Conservation (phyloP, 2,329 filamentous ascomycete species). For the Dothistroma pini region DNA sequence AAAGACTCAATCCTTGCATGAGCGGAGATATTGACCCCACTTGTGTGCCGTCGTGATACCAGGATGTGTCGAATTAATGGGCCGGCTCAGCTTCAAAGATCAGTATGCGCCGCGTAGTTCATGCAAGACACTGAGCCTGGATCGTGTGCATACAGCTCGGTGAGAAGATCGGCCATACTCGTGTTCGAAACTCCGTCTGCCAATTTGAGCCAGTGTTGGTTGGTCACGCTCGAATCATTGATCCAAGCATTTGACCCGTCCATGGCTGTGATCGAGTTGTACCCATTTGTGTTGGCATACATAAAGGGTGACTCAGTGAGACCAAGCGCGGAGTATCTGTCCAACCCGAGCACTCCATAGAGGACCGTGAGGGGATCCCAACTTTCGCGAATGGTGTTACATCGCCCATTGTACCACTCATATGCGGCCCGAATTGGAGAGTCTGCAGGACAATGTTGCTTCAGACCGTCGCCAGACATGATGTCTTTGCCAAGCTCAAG, state of each 20-base stretch:
- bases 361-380: constrained; percentile 18
- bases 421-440: constrained; percentile 17
- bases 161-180: constrained; percentile 16
- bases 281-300: constrained; percentile 15
- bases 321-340: constrained; percentile 3
- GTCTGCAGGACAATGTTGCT: constrained; percentile 4
- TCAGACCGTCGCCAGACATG: constrained; percentile 39
- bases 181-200: constrained; percentile 13
- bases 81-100: not conserved
- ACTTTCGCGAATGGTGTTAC: constrained; percentile 8
- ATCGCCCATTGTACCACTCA: constrained; percentile 18
- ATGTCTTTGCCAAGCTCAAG: constrained; percentile 45
- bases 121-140: not conserved
- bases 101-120: not conserved
- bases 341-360: constrained; percentile 12
- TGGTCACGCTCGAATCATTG: constrained; percentile 21
- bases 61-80: not conserved
- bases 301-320: constrained; percentile 5
- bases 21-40: not conserved
- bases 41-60: not conserved
- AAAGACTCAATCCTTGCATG: not conserved
- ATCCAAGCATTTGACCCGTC: constrained; percentile 19
- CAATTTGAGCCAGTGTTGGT: constrained; percentile 21
- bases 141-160: constrained; percentile 10
- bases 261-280: constrained; percentile 11